Evolutionary conservation across 2,329 filamentous ascomycete species (phyloP), one percentile per base, ranked within the genome.

Genomic region (Emericellopsis atlantica): DNA sequence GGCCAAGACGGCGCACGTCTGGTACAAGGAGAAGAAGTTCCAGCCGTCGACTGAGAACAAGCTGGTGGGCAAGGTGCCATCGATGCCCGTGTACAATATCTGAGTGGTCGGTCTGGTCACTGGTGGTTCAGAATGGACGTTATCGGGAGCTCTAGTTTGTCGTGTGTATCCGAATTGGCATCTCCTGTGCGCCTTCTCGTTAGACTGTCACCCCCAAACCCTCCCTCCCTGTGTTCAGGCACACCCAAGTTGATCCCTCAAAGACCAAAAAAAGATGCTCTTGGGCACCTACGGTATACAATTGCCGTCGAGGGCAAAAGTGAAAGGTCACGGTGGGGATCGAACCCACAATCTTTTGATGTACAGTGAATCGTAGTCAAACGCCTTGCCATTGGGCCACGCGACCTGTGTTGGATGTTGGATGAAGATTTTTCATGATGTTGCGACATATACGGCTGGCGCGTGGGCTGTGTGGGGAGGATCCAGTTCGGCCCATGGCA

Each of bases 1-100:
- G 43, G 56, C 61, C 4, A 57, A 68, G 48, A 58, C 57, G 23
- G 69, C 68, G 12, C 62, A 67, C 42, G 54, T 54, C 29, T 63
- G 60, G 51, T 65, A 61, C 47, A 70, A 69, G 53, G 62, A 66
- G 49, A 50, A 54, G 42, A 66, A 64, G 50, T 67, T 70, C 49
- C 54, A 57, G 46, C 64, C 66, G 5, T 54, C 51, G 14, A 44
- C 52, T 22, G 57, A 56, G 3, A 56, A 65, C 38, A 60, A 57
- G 40, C 46, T 69, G 35, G 56, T 59, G 18, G 66, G 66, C 1
- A 57, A 57, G 44, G 48, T 51, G 24, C 61, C 64, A 15, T 43
- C 50, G 23, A 47, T 45, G 40, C 45, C 53, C 8, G 50, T 62
- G 37, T 64, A 65, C 37, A 46, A 46, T 24, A 8, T 35, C 26